Conservation (phyloP, 1,284 basidiomycete genomes). For the Irpex sp. region DNA sequence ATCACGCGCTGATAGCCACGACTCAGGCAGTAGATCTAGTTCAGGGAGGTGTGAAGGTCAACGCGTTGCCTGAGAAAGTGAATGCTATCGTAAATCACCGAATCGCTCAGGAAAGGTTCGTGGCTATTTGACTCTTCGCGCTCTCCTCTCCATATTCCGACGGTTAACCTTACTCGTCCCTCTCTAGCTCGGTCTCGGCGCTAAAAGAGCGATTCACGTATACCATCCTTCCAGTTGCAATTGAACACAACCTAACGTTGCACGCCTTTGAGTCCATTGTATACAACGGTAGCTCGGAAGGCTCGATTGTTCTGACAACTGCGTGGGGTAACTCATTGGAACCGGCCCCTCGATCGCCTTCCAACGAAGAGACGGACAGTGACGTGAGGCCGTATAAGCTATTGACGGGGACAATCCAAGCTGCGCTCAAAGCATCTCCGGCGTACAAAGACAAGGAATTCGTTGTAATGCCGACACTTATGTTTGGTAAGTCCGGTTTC, state of each 20-base stretch:
- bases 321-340: conserved; percentile 43
- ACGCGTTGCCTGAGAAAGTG: conserved; percentile 49
- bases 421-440: conserved; percentile 24
- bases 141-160: conserved; percentile 11
- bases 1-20: conserved; percentile 44
- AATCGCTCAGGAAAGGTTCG: conserved; percentile 40
- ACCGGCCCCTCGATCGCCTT: conserved; percentile 53
- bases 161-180: conserved; percentile 22
- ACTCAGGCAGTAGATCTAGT: conserved; percentile 72
- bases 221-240: conserved; percentile 39
- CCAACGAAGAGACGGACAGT: conserved; percentile 14
- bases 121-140: background rate
- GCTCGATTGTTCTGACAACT: conserved; percentile 35
- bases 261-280: conserved; percentile 41
- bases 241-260: conserved; percentile 46
- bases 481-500: conserved; percentile 3
- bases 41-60: conserved; percentile 62
- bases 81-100: conserved; percentile 52
- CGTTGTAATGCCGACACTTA: conserved; percentile 7
- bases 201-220: conserved; percentile 37
- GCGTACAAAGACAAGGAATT: conserved; percentile 16
- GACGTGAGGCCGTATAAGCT: conserved; percentile 43
- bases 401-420: conserved; percentile 43
- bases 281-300: conserved; percentile 16
- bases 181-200: conserved; percentile 36